Base-by-base conservation (phyloP, 805 yeast genomes). In the Zygosaccharomyces lentus region DNA sequence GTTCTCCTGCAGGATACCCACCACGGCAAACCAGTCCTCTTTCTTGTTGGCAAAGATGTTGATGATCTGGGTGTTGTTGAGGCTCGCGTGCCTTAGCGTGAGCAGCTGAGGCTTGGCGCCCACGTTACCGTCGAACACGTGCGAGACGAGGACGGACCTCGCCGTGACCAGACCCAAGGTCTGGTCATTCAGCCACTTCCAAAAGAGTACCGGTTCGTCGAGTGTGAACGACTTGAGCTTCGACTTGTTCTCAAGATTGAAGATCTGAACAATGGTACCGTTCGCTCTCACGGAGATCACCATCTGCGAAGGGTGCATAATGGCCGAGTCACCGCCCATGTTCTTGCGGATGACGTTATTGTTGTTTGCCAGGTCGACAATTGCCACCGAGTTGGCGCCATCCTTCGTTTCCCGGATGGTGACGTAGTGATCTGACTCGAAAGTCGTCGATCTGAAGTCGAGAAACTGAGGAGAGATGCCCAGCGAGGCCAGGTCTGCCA, bases 281-380 rank as follows among this genome's bases (percentile, higher is more conserved):
- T 89, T 93, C 35, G 98, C 98, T 64, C 98, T 80, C 54, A 93
- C 79, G 12, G 96, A 88, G 58, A 93, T 89, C 52, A 90, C 88
- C 68, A 84, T 81, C 66, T 84, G 81, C n/a, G 70, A 62, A 27
- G 99, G 98, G 68, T 89, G 95, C 93, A 93, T 82, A 64, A 93
- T 93, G 41, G 97, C 98, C 52, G 89, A 86, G 69, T 93, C 99
- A 37, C 99, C 99, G 46, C 87, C 78, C 96, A 93, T 93, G 66
- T 87, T 85, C 69, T 93, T 91, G 63, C 95, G 82, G 17, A 86
- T 84, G 50, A 90, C 80, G 57, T 80, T 77, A 68, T 87, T 87
- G 71, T 81, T 81, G 63, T 86, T 81, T 53, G 79, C 75, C 61
- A 93, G 75, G 64, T 93, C 95, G 52, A 93, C 80, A 59, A 93